These are phyloP conservation scores for Xylaria castorea DNA, from an alignment of 495 filamentous ascomycete genomes.

Conservation along the genomic window DNA sequence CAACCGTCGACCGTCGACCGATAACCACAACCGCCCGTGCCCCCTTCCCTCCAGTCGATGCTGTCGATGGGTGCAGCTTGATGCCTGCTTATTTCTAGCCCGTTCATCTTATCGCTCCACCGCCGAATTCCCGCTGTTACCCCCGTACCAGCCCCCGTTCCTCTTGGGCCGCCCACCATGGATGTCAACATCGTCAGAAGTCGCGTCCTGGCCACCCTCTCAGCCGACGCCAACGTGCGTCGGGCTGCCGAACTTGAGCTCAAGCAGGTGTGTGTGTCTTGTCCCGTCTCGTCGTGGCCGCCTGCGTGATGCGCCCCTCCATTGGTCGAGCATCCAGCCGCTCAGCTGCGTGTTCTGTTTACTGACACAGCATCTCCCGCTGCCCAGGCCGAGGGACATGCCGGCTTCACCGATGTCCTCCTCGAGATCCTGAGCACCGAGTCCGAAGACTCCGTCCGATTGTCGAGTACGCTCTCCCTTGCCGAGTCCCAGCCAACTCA, in stretches of 20 bases:
- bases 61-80: slow-evolving; percentile 26
- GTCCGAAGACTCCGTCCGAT: slow-evolving; percentile 79
- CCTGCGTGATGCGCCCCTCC: slow-evolving; percentile 26
- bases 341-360: slow-evolving; percentile 5
- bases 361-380: slow-evolving; percentile 20
- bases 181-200: slow-evolving; percentile 84
- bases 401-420: slow-evolving; percentile 88
- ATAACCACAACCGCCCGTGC: slow-evolving; percentile 12
- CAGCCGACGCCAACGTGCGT: slow-evolving; percentile 82
- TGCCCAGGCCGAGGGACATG: slow-evolving; percentile 83
- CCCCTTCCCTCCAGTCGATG: slow-evolving; percentile 16
- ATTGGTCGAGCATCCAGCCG: background rate
- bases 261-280: slow-evolving; percentile 75
- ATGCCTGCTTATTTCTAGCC: slow-evolving; percentile 20
- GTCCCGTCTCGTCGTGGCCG: slow-evolving; percentile 21
- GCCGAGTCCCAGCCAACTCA: slow-evolving; percentile 19
- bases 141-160: slow-evolving; percentile 1
- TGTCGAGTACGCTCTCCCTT: slow-evolving; percentile 73
- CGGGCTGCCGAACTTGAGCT: slow-evolving; percentile 89
- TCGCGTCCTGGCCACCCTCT: slow-evolving; percentile 87
- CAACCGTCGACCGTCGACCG: slow-evolving; percentile 15
- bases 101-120: slow-evolving; percentile 24
- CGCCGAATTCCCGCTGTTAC: background rate
- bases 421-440: slow-evolving; percentile 89
- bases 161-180: slow-evolving; percentile 61